Evolutionary conservation across 345 rosid genomes (phyloP).

Genomic region (Pugionium dolabratum): DNA sequence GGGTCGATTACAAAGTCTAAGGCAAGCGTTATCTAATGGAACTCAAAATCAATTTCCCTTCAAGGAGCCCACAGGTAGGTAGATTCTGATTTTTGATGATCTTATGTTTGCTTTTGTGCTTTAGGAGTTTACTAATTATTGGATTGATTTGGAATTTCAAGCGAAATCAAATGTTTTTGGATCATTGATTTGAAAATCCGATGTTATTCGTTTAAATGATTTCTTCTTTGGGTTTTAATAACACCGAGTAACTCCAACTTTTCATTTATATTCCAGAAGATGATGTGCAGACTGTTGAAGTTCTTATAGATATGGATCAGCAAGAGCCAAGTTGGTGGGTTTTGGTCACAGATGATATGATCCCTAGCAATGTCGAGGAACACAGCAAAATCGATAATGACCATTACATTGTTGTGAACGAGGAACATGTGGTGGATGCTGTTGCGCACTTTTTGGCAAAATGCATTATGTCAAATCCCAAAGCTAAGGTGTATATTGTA

Average conservation of each 20-base stretch:
- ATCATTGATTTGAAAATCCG: background rate
- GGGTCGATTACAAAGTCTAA: slow-evolving; percentile 54
- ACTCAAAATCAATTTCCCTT: slow-evolving; percentile 68
- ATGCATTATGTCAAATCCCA: slow-evolving; percentile 80
- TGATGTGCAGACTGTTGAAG: slow-evolving; percentile 67
- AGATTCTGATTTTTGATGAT: background rate
- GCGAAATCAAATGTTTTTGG: background rate
- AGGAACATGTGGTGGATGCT: slow-evolving; percentile 87
- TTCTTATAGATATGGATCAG: slow-evolving; percentile 61
- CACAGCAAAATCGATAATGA: slow-evolving; percentile 78
- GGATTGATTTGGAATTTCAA: background rate
- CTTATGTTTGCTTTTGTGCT: background rate
- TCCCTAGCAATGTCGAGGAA: slow-evolving; percentile 73
- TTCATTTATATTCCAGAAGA: slow-evolving; percentile 45
- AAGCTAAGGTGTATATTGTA: slow-evolving; percentile 54
- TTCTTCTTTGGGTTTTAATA: too few species aligned
- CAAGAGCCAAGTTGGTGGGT: slow-evolving; percentile 98
- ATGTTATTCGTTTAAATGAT: background rate
- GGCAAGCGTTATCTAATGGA: slow-evolving; percentile 51
- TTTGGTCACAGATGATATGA: slow-evolving; percentile 90
- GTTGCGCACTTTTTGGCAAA: slow-evolving; percentile 93
- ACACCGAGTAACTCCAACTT: background rate
- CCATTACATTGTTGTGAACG: slow-evolving; percentile 64
- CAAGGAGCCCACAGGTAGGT: slow-evolving; percentile 88
- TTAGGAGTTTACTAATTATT: background rate